phyloP scores from a whole-genome alignment of 2,329 filamentous ascomycete species.

The Paecilomyces niveus region DNA sequence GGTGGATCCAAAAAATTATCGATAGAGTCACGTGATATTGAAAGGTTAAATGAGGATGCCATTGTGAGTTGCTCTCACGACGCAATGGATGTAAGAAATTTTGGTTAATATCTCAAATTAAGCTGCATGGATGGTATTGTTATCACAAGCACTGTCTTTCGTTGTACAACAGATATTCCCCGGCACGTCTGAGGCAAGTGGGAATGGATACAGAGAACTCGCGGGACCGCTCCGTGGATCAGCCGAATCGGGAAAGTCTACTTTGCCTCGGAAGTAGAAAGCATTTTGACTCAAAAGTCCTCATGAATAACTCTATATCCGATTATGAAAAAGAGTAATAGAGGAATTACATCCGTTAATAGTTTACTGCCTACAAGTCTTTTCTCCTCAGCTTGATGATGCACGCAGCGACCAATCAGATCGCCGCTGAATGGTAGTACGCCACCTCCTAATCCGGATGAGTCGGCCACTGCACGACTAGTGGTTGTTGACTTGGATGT shows the following conservation, averaged over 20 bases:
- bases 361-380: neutral
- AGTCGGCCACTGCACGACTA: neutral
- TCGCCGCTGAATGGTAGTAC: neutral
- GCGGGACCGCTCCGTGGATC: neutral
- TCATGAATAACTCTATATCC: neutral
- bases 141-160: too few relatives aligned
- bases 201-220: neutral
- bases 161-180: neutral
- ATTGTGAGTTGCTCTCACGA: neutral
- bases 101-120: neutral
- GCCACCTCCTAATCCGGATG: neutral
- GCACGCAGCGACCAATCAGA: neutral
- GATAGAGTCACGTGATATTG: neutral
- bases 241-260: neutral
- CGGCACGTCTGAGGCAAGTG: too few relatives aligned
- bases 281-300: neutral
- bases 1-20: neutral
- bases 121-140: too few relatives aligned
- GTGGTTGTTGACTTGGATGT: neutral
- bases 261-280: neutral
- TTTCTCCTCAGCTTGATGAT: neutral
- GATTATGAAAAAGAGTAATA: neutral
- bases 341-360: neutral
- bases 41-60: neutral
- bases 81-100: neutral